phyloP scores from a whole-genome alignment of 2,329 filamentous ascomycete genomes.

The Aureobasidium subglaciale region DNA sequence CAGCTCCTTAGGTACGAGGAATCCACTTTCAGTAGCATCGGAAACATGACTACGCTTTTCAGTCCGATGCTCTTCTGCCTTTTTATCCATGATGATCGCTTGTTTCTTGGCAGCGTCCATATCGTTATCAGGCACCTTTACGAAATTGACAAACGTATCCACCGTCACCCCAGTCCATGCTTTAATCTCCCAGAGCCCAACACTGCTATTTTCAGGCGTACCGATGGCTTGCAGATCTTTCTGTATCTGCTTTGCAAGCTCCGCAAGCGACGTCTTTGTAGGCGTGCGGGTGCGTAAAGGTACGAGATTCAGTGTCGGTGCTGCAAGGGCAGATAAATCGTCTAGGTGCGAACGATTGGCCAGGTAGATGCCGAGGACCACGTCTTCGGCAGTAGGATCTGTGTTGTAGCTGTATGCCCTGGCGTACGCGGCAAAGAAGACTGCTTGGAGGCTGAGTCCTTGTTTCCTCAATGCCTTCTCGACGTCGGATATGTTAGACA shows the following conservation, averaged over 20 bases:
- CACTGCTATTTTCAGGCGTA: conserved; percentile 46
- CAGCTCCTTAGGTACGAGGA: conserved; percentile 22
- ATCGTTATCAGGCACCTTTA: conserved; percentile 46
- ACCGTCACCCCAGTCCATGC: conserved; percentile 67
- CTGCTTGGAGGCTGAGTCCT: conserved; percentile 62
- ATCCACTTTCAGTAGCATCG: conserved; percentile 8
- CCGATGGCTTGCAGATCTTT: conserved; percentile 58
- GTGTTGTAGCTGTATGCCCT: conserved; percentile 39
- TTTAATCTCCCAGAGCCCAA: conserved; percentile 63
- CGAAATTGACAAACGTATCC: conserved; percentile 74
- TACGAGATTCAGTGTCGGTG: conserved; percentile 73
- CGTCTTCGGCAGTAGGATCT: conserved; percentile 26
- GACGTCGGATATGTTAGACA: conserved; percentile 37
- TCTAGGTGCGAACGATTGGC: conserved; percentile 61
- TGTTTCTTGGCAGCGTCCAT: neutral
- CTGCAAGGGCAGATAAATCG: conserved; percentile 44
- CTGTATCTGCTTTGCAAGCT: conserved; percentile 58
- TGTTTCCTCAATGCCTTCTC: conserved; percentile 38
- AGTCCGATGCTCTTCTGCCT: conserved; percentile 19
- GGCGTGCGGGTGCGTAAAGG: conserved; percentile 54
- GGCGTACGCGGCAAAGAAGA: conserved; percentile 69
- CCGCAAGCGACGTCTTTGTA: conserved; percentile 32
- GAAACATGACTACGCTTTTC: conserved; percentile 20
- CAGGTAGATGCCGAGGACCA: conserved; percentile 73
- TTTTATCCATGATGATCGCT: conserved; percentile 22